These are phyloP conservation scores for Ceratocystis eucalypticola DNA, from an alignment of 2,329 filamentous ascomycete species.

Conservation along the genomic window DNA sequence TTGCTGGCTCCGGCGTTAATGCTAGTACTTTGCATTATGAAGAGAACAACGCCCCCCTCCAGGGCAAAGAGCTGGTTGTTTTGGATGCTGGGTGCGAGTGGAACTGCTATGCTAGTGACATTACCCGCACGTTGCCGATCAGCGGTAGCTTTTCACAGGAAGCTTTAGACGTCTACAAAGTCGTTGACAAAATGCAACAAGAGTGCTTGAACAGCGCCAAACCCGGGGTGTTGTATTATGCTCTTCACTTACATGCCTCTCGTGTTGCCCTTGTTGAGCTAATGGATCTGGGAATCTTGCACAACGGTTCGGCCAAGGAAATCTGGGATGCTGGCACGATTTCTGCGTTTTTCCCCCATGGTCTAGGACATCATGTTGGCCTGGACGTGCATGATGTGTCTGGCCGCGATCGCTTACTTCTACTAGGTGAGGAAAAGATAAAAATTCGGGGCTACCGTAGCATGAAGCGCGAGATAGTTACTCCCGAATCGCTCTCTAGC, in stretches of 20 bases:
- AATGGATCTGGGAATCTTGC: constrained; percentile 56
- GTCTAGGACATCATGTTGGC: constrained; percentile 51
- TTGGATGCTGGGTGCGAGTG: constrained; percentile 84
- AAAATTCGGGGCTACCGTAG: constrained; percentile 23
- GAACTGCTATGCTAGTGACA: constrained; percentile 72
- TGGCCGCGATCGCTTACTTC: constrained; percentile 30
- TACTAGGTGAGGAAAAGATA: constrained; percentile 23
- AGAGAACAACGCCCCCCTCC: constrained; percentile 60
- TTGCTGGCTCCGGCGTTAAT: constrained; percentile 72
- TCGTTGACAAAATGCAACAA: constrained; percentile 71
- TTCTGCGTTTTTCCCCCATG: constrained; percentile 52
- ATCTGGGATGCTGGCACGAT: constrained; percentile 40
- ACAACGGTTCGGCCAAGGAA: constrained; percentile 45
- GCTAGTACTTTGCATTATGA: constrained; percentile 78
- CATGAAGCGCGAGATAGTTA: constrained; percentile 31
- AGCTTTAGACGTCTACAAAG: constrained; percentile 57
- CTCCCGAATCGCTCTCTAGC: constrained; percentile 26
- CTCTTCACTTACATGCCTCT: constrained; percentile 60
- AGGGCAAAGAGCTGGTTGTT: constrained; percentile 58
- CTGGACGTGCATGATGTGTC: constrained; percentile 51
- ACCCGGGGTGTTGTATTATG: constrained; percentile 56
- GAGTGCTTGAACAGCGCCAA: constrained; percentile 55
- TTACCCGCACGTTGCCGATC: constrained; percentile 78
- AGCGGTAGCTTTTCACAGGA: constrained; percentile 54
- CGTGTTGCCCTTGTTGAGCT: constrained; percentile 59